Percentiles rank a stretch among this genome's conserved stretches.
These are phyloP conservation scores for Cyclotella kingstonii DNA, from an alignment of 108 stramenopile species.

Conservation along the genomic window DNA sequence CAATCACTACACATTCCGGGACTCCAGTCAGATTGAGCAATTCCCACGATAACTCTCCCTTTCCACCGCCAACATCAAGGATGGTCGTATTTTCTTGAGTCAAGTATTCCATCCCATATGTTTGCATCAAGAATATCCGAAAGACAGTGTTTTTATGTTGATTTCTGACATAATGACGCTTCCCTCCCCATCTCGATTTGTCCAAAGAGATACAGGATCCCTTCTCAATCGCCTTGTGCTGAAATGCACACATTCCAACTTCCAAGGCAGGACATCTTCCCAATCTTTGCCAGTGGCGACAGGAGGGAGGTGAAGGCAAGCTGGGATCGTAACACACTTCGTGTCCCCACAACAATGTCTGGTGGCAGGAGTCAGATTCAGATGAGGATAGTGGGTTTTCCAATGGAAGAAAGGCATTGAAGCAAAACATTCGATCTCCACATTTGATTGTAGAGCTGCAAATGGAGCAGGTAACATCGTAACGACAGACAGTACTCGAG, in stretches of 20 bases:
- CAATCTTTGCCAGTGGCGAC: slow-evolving; percentile 35
- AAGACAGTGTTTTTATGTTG: slow-evolving; percentile 41
- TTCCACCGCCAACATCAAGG: slow-evolving; percentile 43
- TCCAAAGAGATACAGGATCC: slow-evolving; percentile 4
- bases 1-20: slow-evolving; percentile 27
- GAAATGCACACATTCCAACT: slow-evolving; percentile 28
- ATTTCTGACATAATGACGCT: slow-evolving; percentile 24
- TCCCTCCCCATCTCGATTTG: slow-evolving; percentile 29
- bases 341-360: slow-evolving; percentile 27
- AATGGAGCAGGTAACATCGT: slow-evolving; percentile 15
- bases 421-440: slow-evolving; percentile 37
- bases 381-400: background rate
- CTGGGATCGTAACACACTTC: slow-evolving; percentile 8
- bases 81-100: slow-evolving; percentile 4
- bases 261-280: slow-evolving; percentile 29
- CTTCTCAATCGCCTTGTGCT: background rate
- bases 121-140: slow-evolving; percentile 43
- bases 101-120: slow-evolving; percentile 34
- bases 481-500: slow-evolving; percentile 28
- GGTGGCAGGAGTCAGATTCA: background rate
- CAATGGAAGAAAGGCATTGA: background rate
- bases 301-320: slow-evolving; percentile 25
- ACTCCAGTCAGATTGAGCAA: slow-evolving; percentile 35
- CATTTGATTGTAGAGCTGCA: slow-evolving; percentile 8
- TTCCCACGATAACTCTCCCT: slow-evolving; percentile 42